Base-by-base conservation (phyloP, 108 stramenopile species). In the Cyclotella atomus region DNA sequence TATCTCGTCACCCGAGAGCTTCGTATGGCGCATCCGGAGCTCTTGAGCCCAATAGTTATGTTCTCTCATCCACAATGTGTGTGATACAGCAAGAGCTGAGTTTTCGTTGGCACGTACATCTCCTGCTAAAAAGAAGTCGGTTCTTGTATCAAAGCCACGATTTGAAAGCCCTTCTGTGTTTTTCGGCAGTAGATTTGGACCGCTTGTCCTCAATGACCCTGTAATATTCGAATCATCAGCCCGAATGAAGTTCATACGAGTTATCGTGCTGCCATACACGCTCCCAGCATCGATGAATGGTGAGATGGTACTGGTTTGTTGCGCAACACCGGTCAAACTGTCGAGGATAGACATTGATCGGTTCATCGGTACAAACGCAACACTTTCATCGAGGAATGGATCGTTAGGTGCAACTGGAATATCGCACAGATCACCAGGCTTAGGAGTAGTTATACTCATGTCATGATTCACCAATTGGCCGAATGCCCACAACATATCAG, bases 81-180 rank as follows among this genome's bases (percentile, higher is more conserved):
- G 78, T 21, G 61, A 25, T 2, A 46, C 59, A 9, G 55, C 32
- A 23, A 84, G 41, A 9, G 56, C 79, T 25, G 70, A 43, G 47
- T 84, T 78, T 60, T 75, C 79, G 56, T 84, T 84, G 41, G 65
- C 83, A 20, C 83, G 83, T 10, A 53, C 49, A 61, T 84, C 83
- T 30, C 83, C 83, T 4, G 83, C 71, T 7, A 80, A 15, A 43
- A 76, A 77, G 15, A 82, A 50, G 44, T 77, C 76, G 23, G 1
- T 50, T 44, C 74, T 60, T 5, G 19, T 24, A 50, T 75, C 74
- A 20, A 45, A 45, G 24, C 65, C 65, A 25, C 74, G 65, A 59
- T 75, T 75, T 19, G 55, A 55, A 8, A 75, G 57, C 30, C 65
- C 65, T 29, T 41, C 20, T 3, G 41, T 49, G 34, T 75, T 75